Conservation (phyloP, 169 alveolate species). For the Plasmodium falciparum region DNA sequence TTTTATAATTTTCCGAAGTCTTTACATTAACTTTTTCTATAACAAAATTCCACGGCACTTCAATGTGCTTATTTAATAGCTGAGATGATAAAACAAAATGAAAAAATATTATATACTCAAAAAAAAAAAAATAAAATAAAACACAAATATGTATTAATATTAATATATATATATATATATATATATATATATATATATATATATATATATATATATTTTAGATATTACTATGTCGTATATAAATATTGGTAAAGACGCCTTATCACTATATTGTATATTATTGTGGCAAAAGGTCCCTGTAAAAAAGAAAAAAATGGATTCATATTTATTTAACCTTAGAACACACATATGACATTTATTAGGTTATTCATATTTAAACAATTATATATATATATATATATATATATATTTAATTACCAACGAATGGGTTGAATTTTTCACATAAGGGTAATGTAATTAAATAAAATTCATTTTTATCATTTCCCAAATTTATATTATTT, state of each 20-base stretch:
- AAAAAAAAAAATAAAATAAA: neutral
- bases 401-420: slow-evolving; percentile 10
- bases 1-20: slow-evolving; percentile 6
- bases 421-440: slow-evolving; percentile 65
- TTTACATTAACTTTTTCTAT: slow-evolving; percentile 64
- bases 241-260: slow-evolving; percentile 60
- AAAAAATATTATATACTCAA: neutral
- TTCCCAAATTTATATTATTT: slow-evolving; percentile 55
- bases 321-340: too few species aligned
- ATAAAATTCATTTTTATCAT: slow-evolving; percentile 64
- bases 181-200: too few species aligned
- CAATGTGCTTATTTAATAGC: slow-evolving; percentile 59
- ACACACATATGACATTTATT: too few species aligned
- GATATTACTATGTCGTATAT: slow-evolving; percentile 57
- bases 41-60: slow-evolving; percentile 73
- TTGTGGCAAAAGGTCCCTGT: slow-evolving; percentile 67
- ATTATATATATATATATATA: neutral
- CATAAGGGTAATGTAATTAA: slow-evolving; percentile 56
- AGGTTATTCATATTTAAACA: too few species aligned
- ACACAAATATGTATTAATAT: neutral
- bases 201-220: neutral
- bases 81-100: neutral
- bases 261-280: slow-evolving; percentile 64
- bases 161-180: neutral
- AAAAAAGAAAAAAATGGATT: neutral